phyloP scores from a whole-genome alignment of 2,329 filamentous ascomycete genomes.

The Cytospora schulzeri region DNA sequence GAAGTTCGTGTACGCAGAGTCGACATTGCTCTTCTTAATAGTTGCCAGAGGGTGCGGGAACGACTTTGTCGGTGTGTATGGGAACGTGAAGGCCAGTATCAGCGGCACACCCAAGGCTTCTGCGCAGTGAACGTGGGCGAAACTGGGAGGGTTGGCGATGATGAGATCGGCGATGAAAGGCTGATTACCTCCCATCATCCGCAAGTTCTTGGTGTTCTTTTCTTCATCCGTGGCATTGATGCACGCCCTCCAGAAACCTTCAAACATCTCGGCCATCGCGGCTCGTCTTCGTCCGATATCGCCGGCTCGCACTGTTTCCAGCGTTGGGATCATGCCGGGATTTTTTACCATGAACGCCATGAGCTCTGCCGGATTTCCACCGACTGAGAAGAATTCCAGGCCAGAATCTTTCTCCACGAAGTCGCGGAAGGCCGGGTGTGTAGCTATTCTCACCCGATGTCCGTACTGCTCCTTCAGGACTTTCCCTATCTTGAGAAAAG shows the following conservation, averaged over 20 bases:
- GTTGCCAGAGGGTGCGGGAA: slow-evolving; percentile 80
- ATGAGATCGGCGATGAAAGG: slow-evolving; percentile 77
- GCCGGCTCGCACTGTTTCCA: slow-evolving; percentile 72
- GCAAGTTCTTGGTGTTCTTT: slow-evolving; percentile 59
- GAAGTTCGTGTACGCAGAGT: slow-evolving; percentile 74
- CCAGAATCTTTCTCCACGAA: slow-evolving; percentile 74
- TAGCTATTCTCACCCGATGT: slow-evolving; percentile 76
- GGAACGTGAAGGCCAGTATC: slow-evolving; percentile 88
- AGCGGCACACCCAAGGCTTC: slow-evolving; percentile 76
- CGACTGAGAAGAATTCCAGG: slow-evolving; percentile 79
- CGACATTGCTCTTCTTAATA: slow-evolving; percentile 72
- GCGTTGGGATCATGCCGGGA: slow-evolving; percentile 72
- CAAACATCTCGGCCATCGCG: slow-evolving; percentile 80
- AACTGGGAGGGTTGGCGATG: slow-evolving; percentile 80
- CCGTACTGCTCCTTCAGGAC: slow-evolving; percentile 70
- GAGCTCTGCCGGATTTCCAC: slow-evolving; percentile 76
- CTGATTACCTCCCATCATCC: slow-evolving; percentile 64
- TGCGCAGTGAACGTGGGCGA: slow-evolving; percentile 78
- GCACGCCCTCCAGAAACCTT: slow-evolving; percentile 80
- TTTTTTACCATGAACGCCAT: slow-evolving; percentile 93
- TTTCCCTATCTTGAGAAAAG: slow-evolving; percentile 75
- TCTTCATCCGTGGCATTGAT: slow-evolving; percentile 73
- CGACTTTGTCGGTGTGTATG: slow-evolving; percentile 72
- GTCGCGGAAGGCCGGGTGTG: slow-evolving; percentile 74
- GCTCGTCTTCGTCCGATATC: slow-evolving; percentile 69